phyloP scores from a whole-genome alignment of 2,329 filamentous ascomycete species.

The Hymenoscyphus repandus region DNA sequence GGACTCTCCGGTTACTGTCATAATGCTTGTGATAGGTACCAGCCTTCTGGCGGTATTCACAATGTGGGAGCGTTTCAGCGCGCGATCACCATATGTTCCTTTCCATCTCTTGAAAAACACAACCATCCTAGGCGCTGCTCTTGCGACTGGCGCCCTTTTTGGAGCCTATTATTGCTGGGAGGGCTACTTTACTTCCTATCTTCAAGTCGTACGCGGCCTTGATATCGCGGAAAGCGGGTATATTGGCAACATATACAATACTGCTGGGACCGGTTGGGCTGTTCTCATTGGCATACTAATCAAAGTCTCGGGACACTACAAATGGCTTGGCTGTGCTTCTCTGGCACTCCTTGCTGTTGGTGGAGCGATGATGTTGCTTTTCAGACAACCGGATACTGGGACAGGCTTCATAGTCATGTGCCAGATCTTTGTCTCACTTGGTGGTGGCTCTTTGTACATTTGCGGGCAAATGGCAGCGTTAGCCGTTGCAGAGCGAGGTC shows the following conservation, averaged over 20 bases:
- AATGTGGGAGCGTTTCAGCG: constrained; percentile 52
- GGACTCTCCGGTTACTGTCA: constrained; percentile 35
- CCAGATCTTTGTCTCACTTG: constrained; percentile 55
- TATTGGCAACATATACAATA: constrained; percentile 43
- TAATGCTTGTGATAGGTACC: constrained; percentile 52
- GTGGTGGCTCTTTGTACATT: constrained; percentile 52
- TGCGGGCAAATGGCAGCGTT: constrained; percentile 56
- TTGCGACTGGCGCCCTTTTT: constrained; percentile 7
- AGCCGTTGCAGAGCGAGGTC: constrained; percentile 54
- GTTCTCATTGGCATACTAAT: constrained; percentile 42
- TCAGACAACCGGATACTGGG: constrained; percentile 45
- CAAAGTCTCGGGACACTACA: constrained; percentile 23
- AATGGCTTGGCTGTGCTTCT: constrained; percentile 20
- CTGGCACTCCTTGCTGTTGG: constrained; percentile 38
- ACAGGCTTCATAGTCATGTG: constrained; percentile 52
- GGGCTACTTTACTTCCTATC: constrained; percentile 48
- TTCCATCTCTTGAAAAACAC: constrained; percentile 45
- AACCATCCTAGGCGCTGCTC: constrained; percentile 44
- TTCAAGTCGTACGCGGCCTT: constrained; percentile 48
- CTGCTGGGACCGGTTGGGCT: constrained; percentile 45
- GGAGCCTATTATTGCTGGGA: constrained; percentile 44
- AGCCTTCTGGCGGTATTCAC: constrained; percentile 50
- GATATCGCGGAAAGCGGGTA: constrained; percentile 45
- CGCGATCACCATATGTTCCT: constrained; percentile 53
- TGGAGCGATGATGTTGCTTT: constrained; percentile 53